Percentiles rank a stretch among this genome's conserved stretches.
phyloP scores from a whole-genome alignment of 2,329 filamentous ascomycete species.

The Pyrenophora tritici-repentis region DNA sequence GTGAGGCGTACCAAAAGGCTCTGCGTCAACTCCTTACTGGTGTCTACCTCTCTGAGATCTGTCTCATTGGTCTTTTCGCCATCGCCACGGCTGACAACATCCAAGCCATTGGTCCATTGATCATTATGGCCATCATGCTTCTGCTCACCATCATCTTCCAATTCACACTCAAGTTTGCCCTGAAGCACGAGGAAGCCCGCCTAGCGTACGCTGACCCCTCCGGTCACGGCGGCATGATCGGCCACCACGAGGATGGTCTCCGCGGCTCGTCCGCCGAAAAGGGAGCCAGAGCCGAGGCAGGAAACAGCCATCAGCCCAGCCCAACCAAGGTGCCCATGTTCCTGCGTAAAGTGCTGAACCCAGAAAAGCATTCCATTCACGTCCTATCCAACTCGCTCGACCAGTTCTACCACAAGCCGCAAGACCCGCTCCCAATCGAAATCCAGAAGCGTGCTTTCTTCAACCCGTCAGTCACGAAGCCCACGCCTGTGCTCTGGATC shows the following conservation, averaged over 20 bases:
- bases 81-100: conserved; percentile 45
- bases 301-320: conserved; percentile 21
- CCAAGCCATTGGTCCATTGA: conserved; percentile 49
- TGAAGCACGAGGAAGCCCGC: conserved; percentile 39
- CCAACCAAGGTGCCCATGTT: conserved; percentile 40
- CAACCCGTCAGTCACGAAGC: conserved; percentile 51
- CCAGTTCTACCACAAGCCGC: conserved; percentile 39
- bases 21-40: conserved; percentile 55
- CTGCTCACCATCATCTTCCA: conserved; percentile 50
- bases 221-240: conserved; percentile 18
- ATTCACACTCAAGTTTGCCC: conserved; percentile 39
- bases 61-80: conserved; percentile 54
- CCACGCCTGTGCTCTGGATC: conserved; percentile 54
- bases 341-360: conserved; percentile 40
- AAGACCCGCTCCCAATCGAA: conserved; percentile 40
- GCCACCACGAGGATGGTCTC: conserved; percentile 31
- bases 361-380: conserved; percentile 39
- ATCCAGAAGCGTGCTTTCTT: conserved; percentile 51
- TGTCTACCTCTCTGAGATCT: conserved; percentile 55
- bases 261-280: conserved; percentile 16
- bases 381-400: conserved; percentile 38
- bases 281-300: background rate
- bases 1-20: conserved; percentile 53
- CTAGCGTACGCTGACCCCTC: conserved; percentile 36
- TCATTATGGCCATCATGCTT: conserved; percentile 51